These are phyloP conservation scores for Suillus weaverae DNA, from an alignment of 768 basidiomycete species.

Conservation along the genomic window DNA sequence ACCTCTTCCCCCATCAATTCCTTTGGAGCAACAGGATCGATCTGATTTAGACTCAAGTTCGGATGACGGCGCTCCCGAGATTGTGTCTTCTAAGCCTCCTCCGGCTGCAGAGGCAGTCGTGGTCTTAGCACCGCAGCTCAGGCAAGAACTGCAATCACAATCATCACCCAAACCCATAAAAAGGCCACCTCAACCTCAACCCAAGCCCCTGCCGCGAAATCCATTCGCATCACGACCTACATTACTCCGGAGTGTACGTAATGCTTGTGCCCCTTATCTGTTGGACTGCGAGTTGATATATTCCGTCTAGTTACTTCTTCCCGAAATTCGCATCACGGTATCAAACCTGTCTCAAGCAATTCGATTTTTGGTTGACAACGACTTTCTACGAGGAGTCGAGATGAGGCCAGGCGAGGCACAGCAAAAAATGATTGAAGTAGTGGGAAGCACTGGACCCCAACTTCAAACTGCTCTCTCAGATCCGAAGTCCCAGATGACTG, in stretches of 20 bases:
- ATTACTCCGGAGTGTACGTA: slow-evolving; percentile 74
- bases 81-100: slow-evolving; percentile 51
- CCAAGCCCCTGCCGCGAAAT: slow-evolving; percentile 54
- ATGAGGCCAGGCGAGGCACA: slow-evolving; percentile 75
- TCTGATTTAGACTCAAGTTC: slow-evolving; percentile 33
- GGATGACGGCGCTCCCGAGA: slow-evolving; percentile 55
- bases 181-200: slow-evolving; percentile 38
- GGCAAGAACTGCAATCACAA: slow-evolving; percentile 10
- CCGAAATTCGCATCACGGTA: slow-evolving; percentile 84
- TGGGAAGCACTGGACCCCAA: slow-evolving; percentile 30
- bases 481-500: neutral
- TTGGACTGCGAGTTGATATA: neutral
- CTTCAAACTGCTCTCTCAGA: slow-evolving; percentile 9
- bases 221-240: slow-evolving; percentile 68
- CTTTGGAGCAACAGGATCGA: neutral
- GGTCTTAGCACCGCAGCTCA: slow-evolving; percentile 1
- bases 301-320: slow-evolving; percentile 63
- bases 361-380: slow-evolving; percentile 85
- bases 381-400: slow-evolving; percentile 82
- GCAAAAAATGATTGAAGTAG: slow-evolving; percentile 61
- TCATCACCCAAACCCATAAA: slow-evolving; percentile 12
- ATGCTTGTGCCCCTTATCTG: neutral
- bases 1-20: neutral
- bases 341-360: slow-evolving; percentile 94
- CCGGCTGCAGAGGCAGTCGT: slow-evolving; percentile 12